Conservation (phyloP, 345 rosid species). For the Noccaea caerulescens region DNA sequence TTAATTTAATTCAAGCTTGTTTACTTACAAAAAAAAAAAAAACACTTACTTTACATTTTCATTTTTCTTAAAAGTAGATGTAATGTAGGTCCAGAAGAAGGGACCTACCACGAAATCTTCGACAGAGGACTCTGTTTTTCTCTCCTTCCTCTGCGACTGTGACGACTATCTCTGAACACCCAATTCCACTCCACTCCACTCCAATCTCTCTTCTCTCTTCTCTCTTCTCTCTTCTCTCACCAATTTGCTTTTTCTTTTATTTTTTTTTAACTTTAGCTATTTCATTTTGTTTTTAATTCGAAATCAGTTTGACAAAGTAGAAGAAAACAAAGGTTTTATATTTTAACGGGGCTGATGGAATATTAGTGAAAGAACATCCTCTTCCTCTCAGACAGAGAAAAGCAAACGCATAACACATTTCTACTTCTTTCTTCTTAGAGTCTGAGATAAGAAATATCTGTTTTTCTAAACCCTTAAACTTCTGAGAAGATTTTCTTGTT, state of each 20-base stretch:
- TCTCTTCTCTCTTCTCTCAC: conserved; percentile 35
- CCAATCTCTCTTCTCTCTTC: conserved; percentile 21
- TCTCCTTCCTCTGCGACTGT: conserved; percentile 39
- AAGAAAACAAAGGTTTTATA: background rate
- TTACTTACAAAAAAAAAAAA: too few species aligned
- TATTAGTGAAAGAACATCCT: conserved; percentile 4
- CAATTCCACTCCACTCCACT: conserved; percentile 29
- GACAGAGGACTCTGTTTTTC: conserved; percentile 50
- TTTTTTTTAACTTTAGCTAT: background rate
- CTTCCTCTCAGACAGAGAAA: conserved; percentile 12
- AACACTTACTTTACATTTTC: background rate
- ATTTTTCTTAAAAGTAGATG: background rate
- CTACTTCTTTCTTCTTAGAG: background rate
- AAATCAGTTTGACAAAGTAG: background rate
- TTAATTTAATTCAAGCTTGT: background rate
- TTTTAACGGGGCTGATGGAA: conserved; percentile 6
- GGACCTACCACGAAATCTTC: conserved; percentile 54
- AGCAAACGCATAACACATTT: conserved; percentile 3
- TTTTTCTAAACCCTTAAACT: background rate
- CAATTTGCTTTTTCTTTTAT: background rate
- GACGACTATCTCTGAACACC: conserved; percentile 35
- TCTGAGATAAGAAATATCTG: background rate
- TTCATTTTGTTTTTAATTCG: background rate
- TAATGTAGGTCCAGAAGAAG: conserved; percentile 30
- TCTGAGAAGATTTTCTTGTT: conserved; percentile 29